Evolutionary conservation across 495 filamentous ascomycete genomes (phyloP), one percentile per base, ranked within the genome.

Genomic region (Aspergillus baeticus): DNA sequence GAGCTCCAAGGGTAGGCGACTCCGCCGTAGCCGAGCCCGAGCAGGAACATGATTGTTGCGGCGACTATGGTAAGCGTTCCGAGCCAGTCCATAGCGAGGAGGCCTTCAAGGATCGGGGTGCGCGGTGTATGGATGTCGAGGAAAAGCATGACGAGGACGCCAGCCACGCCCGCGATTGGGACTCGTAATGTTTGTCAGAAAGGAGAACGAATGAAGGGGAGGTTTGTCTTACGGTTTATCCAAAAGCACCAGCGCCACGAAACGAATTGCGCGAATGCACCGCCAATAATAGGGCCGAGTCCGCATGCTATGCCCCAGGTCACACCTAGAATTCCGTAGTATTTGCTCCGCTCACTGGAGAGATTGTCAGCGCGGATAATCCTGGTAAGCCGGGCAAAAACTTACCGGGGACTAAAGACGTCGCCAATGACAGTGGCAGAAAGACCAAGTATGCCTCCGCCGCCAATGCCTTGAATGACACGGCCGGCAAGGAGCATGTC

Each of bases 241-340:
- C 83, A 89, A 63, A 88, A 88, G 46, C 83, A 79, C 84, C 83
- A 84, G 23, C 81, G 51, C 81, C 55, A 46, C 10, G 41, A 10
- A 33, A 5, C 13, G 0, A 49, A 6, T n/a, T n/a, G n/a, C 10
- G 38, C 29, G 0, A 55, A n/a, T 0, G 42, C 58, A 1, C 69
- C 73, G 1, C 72, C 72, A 3, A 77, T 14, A 0, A 77, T 46
- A 0, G 76, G 77, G 0, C 73, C 77, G 2, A 69, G 3, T 6
- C 66, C 47, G 3, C 59, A 52, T 0, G 69, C 73, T 2, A 73
- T 17, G 0, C 57, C 57, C n/a, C 55, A 61, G 29, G 54, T 50
- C 0, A 57, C 38, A 5, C 64, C 49, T 1, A 73, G 21, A 1
- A 73, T 17, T 5, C 61, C 64, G 6, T 74, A 42, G 31, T 60